These are phyloP conservation scores for Sideroxylon spinosum DNA, from an alignment of 179 eudicot species.

Conservation along the genomic window DNA sequence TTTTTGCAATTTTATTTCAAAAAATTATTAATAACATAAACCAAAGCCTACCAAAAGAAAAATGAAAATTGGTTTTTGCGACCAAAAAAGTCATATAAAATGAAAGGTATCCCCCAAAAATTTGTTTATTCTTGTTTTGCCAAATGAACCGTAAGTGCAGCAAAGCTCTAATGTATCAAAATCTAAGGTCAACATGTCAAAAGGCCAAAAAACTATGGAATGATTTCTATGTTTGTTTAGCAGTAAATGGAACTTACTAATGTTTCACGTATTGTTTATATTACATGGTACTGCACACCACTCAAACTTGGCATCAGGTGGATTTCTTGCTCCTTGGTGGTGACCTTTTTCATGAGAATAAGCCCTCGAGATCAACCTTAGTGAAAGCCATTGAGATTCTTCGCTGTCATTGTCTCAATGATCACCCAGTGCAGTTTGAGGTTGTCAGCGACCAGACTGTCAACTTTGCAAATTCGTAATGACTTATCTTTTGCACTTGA, in stretches of 20 bases:
- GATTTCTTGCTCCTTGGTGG: slow-evolving; percentile 98
- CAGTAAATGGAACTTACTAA: neutral
- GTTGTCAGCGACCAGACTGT: slow-evolving; percentile 98
- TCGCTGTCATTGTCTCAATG: slow-evolving; percentile 85
- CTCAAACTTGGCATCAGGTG: slow-evolving; percentile 46
- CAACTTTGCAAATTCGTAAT: slow-evolving; percentile 82
- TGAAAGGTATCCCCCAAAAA: too few species aligned
- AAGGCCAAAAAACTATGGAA: neutral
- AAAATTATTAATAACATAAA: too few species aligned
- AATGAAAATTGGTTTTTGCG: too few species aligned
- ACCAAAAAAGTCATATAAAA: too few species aligned
- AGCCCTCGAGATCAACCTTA: slow-evolving; percentile 90
- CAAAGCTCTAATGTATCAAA: neutral
- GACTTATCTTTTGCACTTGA: slow-evolving; percentile 9
- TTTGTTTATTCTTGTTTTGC: too few species aligned
- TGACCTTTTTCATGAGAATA: slow-evolving; percentile 97
- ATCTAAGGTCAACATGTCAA: neutral
- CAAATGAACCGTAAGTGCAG: neutral
- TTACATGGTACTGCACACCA: neutral
- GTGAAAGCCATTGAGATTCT: slow-evolving; percentile 91
- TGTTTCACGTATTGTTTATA: neutral
- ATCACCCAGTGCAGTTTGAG: slow-evolving; percentile 93
- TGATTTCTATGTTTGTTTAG: neutral
- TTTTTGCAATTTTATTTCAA: too few species aligned
- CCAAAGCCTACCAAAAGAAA: too few species aligned